Conservation (phyloP, 768 basidiomycete genomes). For the Dioszegia crocea region DNA sequence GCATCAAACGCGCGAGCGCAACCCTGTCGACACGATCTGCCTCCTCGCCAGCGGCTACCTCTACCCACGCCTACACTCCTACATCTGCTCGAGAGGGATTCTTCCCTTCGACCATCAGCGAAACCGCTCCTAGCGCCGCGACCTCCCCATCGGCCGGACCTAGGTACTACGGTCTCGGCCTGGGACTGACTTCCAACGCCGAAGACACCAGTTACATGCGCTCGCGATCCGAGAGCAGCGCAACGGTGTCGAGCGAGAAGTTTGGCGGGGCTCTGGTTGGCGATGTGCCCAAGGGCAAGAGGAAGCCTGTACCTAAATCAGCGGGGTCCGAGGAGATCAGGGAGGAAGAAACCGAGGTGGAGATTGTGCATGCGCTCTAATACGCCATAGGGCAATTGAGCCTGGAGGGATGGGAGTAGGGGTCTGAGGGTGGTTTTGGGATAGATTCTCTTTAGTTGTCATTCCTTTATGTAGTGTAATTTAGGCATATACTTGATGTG, state of each 20-base stretch:
- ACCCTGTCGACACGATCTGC: neutral
- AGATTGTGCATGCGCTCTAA: conserved; percentile 1
- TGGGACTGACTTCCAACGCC: neutral
- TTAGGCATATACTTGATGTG: neutral
- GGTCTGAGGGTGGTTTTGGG: neutral
- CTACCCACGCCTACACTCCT: neutral
- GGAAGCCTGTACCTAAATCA: conserved; percentile 1
- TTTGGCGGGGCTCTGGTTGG: conserved; percentile 3
- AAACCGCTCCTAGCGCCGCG: neutral
- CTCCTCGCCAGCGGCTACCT: neutral
- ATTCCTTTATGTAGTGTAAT: neutral
- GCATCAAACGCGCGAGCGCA: neutral
- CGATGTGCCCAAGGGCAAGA: conserved; percentile 5
- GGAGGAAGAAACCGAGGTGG: conserved; percentile 1
- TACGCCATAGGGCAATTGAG: too few relatives aligned
- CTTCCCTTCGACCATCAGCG: neutral
- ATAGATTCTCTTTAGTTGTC: too few relatives aligned
- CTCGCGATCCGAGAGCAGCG: neutral
- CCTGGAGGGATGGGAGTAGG: too few relatives aligned
- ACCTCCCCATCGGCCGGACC: neutral
- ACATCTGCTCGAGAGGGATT: conserved; percentile 9
- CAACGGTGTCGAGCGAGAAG: neutral
- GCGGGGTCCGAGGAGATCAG: neutral
- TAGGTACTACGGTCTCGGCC: neutral
- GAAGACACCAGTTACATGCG: neutral